Base-by-base conservation (phyloP, 1,284 basidiomycete genomes). In the Puccinia horiana region DNA sequence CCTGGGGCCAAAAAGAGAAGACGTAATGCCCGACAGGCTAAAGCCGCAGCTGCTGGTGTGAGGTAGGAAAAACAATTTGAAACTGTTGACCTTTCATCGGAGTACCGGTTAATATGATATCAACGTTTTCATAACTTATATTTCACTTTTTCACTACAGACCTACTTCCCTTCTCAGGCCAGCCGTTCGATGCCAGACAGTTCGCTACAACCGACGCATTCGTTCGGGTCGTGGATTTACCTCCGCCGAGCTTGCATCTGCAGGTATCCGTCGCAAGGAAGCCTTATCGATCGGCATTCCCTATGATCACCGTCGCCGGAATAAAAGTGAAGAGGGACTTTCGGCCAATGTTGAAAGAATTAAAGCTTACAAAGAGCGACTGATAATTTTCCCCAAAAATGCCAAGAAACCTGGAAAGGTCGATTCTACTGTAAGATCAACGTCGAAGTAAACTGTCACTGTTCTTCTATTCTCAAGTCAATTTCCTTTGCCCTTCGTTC, bases 211-310 rank as follows among this genome's bases (percentile, higher is more conserved):
- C 92, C 92, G 93, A 89, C 97, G 98, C 89, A 88, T 99, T 87
- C 94, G 96, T 85, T 94, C 96, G 88, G 96, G 96, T 84, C 94
- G 95, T 86, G 96, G 96, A 84, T 99, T 99, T 91, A 96, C 96
- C 84, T 89, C 94, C 81, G 91, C 91, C 83, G 96, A 99, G 89
- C 91, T 99, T 88, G 98, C 96, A 91, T 94, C 93, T 87, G 97
- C 96, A 84, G 97, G 97, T 83, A 91, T 99, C 88, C 92, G 93
- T 86, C 92, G 91, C 89, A 98, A 98, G 90, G 92, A 95, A 89
- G 97, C 97, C 65, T 91, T 92, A 84, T 92, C 93, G 86, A 89
- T 99, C 86, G 96, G 96, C 84, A 94, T 99, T 86, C 92, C 94
- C 84, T 95, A 98, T 85, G 96, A 99, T 89, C 95, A 98, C 91